Percentiles rank a stretch among this genome's conserved stretches.
Conservation (phyloP, 106 monocot genomes). For the Narthecium ossifragum region DNA sequence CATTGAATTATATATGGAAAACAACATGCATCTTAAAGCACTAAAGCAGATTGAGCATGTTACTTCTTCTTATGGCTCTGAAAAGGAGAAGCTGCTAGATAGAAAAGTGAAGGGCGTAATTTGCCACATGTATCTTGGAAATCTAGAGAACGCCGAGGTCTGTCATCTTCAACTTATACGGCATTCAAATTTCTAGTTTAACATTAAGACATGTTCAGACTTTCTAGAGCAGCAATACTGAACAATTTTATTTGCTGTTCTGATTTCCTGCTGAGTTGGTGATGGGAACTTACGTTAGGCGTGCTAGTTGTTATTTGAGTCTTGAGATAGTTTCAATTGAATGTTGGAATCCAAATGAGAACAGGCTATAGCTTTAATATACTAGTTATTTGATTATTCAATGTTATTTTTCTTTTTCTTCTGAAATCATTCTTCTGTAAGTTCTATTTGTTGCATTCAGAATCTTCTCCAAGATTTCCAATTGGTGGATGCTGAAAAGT, state of each 20-base stretch:
- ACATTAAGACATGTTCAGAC: not conserved
- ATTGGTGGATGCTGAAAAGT: constrained; percentile 27
- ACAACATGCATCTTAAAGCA: constrained; percentile 51
- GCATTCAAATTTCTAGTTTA: not conserved
- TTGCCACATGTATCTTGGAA: constrained; percentile 76
- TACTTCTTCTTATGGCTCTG: constrained; percentile 9
- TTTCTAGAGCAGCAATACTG: too few relatives aligned
- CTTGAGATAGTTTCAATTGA: too few relatives aligned
- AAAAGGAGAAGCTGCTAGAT: constrained; percentile 28
- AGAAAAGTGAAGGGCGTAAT: constrained; percentile 54
- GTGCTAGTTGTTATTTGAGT: too few relatives aligned
- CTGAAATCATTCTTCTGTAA: not conserved
- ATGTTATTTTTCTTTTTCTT: too few relatives aligned
- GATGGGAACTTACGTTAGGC: too few relatives aligned
- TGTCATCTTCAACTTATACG: not conserved
- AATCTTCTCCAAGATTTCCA: constrained; percentile 36
- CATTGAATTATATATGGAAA: constrained; percentile 50
- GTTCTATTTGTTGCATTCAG: constrained; percentile 24
- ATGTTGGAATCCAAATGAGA: too few relatives aligned
- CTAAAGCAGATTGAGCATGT: constrained; percentile 45
- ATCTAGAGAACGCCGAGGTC: constrained; percentile 72
- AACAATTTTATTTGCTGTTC: too few relatives aligned
- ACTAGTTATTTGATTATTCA: too few relatives aligned
- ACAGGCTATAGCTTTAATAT: too few relatives aligned
- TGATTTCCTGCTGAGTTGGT: too few relatives aligned